phyloP scores from a whole-genome alignment of 805 yeast species.

The Metschnikowia cerradonensis region DNA sequence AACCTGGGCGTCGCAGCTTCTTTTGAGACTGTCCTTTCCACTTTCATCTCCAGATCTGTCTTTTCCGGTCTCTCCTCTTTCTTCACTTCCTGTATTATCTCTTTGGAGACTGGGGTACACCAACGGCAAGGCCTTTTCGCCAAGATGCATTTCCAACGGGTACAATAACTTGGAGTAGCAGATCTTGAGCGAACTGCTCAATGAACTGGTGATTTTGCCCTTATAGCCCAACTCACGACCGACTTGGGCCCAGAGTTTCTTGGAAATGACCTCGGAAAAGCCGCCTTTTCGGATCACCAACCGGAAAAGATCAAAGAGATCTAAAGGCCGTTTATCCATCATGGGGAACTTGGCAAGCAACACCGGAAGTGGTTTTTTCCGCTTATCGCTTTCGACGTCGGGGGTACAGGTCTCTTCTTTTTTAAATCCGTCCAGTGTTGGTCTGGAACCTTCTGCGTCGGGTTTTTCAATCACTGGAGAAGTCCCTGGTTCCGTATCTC shows the following conservation, averaged over 20 bases:
- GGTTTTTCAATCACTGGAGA: neutral
- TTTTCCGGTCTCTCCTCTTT: neutral
- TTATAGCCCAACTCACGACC: conserved; percentile 77
- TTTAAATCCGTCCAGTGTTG: neutral
- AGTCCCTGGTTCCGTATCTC: too few relatives aligned
- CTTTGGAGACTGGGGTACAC: neutral
- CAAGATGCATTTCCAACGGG: conserved; percentile 27
- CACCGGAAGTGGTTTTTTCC: conserved; percentile 13
- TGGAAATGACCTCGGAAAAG: conserved; percentile 53
- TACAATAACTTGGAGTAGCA: conserved; percentile 47
- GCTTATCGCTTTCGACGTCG: neutral
- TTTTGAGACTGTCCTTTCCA: neutral
- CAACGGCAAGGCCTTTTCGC: conserved; percentile 8
- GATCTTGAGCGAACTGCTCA: conserved; percentile 61
- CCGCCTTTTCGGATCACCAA: conserved; percentile 68
- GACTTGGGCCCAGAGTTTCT: conserved; percentile 77
- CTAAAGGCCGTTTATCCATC: conserved; percentile 63
- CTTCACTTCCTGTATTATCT: neutral
- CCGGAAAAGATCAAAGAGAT: conserved; percentile 54
- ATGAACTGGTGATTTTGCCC: conserved; percentile 66
- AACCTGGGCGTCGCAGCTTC: neutral
- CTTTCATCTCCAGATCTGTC: neutral
- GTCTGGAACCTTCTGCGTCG: neutral
- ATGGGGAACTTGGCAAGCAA: conserved; percentile 52
- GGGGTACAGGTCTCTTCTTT: neutral